Evolutionary conservation across 2,329 filamentous ascomycete species (phyloP).

Genomic region (Boeremia exigua): DNA sequence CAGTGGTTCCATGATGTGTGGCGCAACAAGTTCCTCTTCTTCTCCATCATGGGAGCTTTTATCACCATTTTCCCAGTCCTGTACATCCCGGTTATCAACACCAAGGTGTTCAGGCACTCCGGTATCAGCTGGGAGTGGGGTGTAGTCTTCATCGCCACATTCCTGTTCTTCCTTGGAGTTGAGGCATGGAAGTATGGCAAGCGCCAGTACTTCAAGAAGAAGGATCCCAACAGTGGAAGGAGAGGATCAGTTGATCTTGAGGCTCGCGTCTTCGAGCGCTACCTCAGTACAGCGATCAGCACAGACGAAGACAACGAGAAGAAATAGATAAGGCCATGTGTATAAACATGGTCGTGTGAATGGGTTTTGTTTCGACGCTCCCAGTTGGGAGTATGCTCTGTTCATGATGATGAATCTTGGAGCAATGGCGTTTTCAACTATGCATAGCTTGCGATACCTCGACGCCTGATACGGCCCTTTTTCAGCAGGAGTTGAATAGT

Average conservation of each 20-base stretch:
- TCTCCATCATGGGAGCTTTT: conserved; percentile 47
- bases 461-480: conserved; percentile 15
- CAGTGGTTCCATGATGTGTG: conserved; percentile 73
- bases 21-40: conserved; percentile 70
- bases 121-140: conserved; percentile 74
- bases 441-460: conserved; percentile 35
- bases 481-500: conserved; percentile 17
- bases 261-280: conserved; percentile 40
- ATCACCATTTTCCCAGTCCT: conserved; percentile 42
- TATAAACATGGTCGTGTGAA: background rate
- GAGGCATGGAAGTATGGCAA: conserved; percentile 74
- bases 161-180: conserved; percentile 68
- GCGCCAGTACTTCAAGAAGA: conserved; percentile 51
- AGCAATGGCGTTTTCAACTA: conserved; percentile 24
- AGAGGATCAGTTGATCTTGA: conserved; percentile 41
- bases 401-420: conserved; percentile 10
- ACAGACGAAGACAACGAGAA: conserved; percentile 40
- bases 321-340: conserved; percentile 16
- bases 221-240: conserved; percentile 25
- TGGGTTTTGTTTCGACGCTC: conserved; percentile 2
- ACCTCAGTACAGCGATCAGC: conserved; percentile 42
- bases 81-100: conserved; percentile 73
- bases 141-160: conserved; percentile 67
- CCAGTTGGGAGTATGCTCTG: conserved; percentile 10
- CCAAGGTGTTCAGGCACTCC: conserved; percentile 68